Evolutionary conservation across 345 rosid genomes (phyloP).

Genomic region (Euphorbia lathyris): DNA sequence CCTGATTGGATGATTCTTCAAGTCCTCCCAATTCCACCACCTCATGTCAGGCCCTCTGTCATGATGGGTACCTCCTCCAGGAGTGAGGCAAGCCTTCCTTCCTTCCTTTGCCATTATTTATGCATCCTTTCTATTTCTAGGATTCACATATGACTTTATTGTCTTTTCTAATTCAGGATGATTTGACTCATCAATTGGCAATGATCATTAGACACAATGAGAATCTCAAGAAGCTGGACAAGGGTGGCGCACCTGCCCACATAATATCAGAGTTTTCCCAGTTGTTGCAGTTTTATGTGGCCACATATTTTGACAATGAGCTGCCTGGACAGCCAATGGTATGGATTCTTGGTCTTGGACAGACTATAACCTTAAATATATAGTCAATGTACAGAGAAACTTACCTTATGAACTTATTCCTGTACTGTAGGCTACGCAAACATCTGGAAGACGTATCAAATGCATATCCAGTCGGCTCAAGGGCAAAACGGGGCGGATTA

Average conservation of each 20-base stretch:
- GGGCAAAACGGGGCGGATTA: constrained; percentile 94
- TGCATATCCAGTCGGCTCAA: constrained; percentile 94
- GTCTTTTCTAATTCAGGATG: constrained; percentile 59
- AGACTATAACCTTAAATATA: background rate
- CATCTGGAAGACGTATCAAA: constrained; percentile 95
- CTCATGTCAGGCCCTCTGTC: constrained; percentile 98
- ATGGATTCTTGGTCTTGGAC: constrained; percentile 16
- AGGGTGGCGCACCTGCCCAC: constrained; percentile 95
- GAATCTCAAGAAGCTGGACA: constrained; percentile 80
- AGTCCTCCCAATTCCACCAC: constrained; percentile 98
- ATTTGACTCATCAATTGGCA: constrained; percentile 90
- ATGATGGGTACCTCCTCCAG: constrained; percentile 94
- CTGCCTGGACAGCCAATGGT: constrained; percentile 99
- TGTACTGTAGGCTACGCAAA: constrained; percentile 76
- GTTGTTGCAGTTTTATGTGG: constrained; percentile 89
- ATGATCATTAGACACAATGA: constrained; percentile 94
- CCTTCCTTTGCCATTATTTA: background rate
- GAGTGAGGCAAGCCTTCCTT: constrained; percentile 90
- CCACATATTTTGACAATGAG: constrained; percentile 95
- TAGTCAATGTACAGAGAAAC: background rate
- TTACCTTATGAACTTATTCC: constrained; percentile 13
- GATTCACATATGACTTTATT: too few relatives aligned
- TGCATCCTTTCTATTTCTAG: too few relatives aligned
- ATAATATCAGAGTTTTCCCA: constrained; percentile 95
- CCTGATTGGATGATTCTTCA: constrained; percentile 99